phyloP scores from a whole-genome alignment of 2,329 filamentous ascomycete species.

The Cercospora sp. region DNA sequence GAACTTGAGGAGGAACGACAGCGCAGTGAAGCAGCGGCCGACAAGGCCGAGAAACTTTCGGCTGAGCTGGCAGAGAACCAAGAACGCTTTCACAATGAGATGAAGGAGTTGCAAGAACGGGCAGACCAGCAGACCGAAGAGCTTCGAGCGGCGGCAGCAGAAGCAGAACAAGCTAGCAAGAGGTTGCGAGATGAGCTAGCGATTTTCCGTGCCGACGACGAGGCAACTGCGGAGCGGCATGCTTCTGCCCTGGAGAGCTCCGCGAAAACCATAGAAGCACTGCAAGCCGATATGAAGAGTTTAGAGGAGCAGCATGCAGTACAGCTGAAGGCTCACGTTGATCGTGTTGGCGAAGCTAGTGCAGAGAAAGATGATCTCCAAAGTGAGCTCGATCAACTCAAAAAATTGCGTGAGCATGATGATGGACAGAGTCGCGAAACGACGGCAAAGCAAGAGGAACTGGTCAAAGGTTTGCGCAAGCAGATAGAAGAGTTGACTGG shows the following conservation, averaged over 20 bases:
- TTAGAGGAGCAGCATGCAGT: conserved; percentile 18
- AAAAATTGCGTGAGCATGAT: conserved; percentile 15
- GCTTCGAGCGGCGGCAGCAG: conserved; percentile 11
- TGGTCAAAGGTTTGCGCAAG: conserved; percentile 24
- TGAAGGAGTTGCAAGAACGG: conserved; percentile 20
- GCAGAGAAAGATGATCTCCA: conserved; percentile 16
- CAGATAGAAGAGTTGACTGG: conserved; percentile 30
- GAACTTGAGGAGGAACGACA: conserved; percentile 31
- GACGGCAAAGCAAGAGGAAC: conserved; percentile 17
- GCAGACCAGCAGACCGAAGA: conserved; percentile 22
- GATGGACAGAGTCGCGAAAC: conserved; percentile 10
- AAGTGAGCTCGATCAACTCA: conserved; percentile 23
- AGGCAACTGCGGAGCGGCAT: conserved; percentile 19
- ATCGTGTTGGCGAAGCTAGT: conserved; percentile 15
- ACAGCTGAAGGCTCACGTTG: conserved; percentile 19
- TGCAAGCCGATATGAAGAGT: conserved; percentile 23
- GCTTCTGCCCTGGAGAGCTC: conserved; percentile 16
- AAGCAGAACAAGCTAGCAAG: conserved; percentile 20
- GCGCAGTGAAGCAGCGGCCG: conserved; percentile 11
- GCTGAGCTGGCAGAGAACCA: conserved; percentile 19
- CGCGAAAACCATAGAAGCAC: conserved; percentile 13
- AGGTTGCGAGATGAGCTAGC: conserved; percentile 23
- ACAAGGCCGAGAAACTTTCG: conserved; percentile 20
- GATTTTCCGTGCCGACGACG: conserved; percentile 16
- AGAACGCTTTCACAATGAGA: conserved; percentile 18